Conservation (phyloP, 176 grass and related monocot genomes). For the Thinopyrum elongatum region DNA sequence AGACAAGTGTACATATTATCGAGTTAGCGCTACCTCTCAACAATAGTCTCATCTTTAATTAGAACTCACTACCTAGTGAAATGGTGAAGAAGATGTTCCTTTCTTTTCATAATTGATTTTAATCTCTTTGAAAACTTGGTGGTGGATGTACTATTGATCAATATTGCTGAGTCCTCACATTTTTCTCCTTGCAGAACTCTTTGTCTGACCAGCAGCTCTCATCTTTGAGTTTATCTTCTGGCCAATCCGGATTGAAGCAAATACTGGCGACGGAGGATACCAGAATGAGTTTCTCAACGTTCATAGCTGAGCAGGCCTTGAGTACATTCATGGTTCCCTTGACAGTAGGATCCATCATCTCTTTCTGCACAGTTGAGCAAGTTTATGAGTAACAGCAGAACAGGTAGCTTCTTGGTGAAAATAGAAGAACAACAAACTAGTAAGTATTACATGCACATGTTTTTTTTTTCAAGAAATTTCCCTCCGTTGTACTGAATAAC, state of each 20-base stretch:
- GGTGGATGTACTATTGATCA: not conserved
- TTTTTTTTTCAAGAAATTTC: not conserved
- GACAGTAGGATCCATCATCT: constrained; percentile 36
- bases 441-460: not conserved
- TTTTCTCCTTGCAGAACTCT: constrained; percentile 5
- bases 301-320: constrained; percentile 11
- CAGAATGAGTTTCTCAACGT: constrained; percentile 22
- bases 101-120: not conserved
- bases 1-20: not conserved
- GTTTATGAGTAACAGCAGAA: not conserved
- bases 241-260: constrained; percentile 25
- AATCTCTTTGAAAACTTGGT: not conserved
- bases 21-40: not conserved
- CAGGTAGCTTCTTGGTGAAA: not conserved
- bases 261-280: constrained; percentile 23
- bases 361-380: constrained; percentile 15
- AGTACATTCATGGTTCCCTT: constrained; percentile 35
- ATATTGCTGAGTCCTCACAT: not conserved
- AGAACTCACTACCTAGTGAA: not conserved
- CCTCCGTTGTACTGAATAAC: not conserved
- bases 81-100: not conserved
- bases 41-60: not conserved
- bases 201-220: constrained; percentile 50
- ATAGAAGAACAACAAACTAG: not conserved
- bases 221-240: constrained; percentile 23